Conservation (phyloP, 2,329 filamentous ascomycete genomes). For the Aureobasidium sp. region DNA sequence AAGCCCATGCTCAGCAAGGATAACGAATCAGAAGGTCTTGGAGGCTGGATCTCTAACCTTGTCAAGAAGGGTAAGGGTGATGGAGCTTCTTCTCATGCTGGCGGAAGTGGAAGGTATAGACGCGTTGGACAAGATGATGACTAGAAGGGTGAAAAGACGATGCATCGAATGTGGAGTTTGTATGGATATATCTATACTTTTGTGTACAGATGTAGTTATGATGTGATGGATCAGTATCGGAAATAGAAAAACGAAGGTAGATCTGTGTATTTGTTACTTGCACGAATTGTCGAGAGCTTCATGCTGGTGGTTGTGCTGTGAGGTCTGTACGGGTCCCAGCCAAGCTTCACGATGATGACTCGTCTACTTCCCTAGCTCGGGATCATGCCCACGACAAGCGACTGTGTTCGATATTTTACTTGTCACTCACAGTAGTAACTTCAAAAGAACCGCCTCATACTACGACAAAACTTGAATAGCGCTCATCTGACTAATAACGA, state of each 20-base stretch:
- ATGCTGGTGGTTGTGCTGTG: not conserved
- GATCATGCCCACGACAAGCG: too few relatives aligned
- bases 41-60: conserved; percentile 63
- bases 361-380: not conserved
- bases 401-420: too few relatives aligned
- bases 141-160: not conserved
- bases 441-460: too few relatives aligned
- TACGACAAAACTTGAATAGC: too few relatives aligned
- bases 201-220: conserved; percentile 3
- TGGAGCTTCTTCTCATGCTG: conserved; percentile 27
- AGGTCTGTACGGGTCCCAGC: not conserved
- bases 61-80: conserved; percentile 48
- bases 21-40: conserved; percentile 48
- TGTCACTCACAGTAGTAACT: too few relatives aligned
- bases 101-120: conserved; percentile 41
- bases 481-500: too few relatives aligned
- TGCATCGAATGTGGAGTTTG: not conserved
- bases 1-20: conserved; percentile 39
- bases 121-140: conserved; percentile 36
- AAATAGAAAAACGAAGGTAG: not conserved
- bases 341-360: not conserved
- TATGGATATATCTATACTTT: not conserved
- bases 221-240: not conserved
- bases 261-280: not conserved
- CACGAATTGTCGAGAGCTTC: not conserved